Percentiles rank a stretch among this genome's conserved stretches.
Evolutionary conservation across 164 flowering plant species (phyloP).

Genomic region (Euptelea pleiosperma): DNA sequence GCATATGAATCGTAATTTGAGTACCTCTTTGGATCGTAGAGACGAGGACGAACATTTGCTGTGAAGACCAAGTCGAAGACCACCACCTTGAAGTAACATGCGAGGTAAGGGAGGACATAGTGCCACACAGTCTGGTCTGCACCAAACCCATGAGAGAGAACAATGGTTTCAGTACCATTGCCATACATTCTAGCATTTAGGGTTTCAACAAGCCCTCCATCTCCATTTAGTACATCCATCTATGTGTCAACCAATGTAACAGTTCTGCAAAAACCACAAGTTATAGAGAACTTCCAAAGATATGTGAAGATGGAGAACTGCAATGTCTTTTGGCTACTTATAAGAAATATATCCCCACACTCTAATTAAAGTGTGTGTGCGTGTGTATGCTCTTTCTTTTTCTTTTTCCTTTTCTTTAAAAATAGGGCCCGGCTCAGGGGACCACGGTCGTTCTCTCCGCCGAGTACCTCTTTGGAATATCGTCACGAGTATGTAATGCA

Average conservation of each 20-base stretch:
- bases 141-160: slow-evolving; percentile 44
- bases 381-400: too few relatives aligned
- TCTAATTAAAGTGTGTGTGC: too few relatives aligned
- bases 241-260: not conserved
- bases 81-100: slow-evolving; percentile 30
- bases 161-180: slow-evolving; percentile 26
- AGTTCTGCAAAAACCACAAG: too few relatives aligned
- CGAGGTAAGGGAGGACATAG: slow-evolving; percentile 31
- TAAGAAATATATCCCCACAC: too few relatives aligned
- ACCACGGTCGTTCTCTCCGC: too few relatives aligned
- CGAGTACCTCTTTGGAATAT: too few relatives aligned
- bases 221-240: slow-evolving; percentile 7
- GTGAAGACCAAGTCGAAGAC: slow-evolving; percentile 36
- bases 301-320: too few relatives aligned
- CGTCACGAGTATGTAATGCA: too few relatives aligned
- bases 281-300: too few relatives aligned
- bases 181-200: slow-evolving; percentile 32
- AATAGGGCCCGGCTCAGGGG: too few relatives aligned
- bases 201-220: slow-evolving; percentile 25
- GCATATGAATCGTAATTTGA: slow-evolving; percentile 25
- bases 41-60: slow-evolving; percentile 16
- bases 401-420: too few relatives aligned
- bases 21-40: slow-evolving; percentile 24
- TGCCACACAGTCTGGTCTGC: slow-evolving; percentile 38
- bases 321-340: too few relatives aligned